Conservation (phyloP, 2,329 filamentous ascomycete species). For the Claviceps sp. region DNA sequence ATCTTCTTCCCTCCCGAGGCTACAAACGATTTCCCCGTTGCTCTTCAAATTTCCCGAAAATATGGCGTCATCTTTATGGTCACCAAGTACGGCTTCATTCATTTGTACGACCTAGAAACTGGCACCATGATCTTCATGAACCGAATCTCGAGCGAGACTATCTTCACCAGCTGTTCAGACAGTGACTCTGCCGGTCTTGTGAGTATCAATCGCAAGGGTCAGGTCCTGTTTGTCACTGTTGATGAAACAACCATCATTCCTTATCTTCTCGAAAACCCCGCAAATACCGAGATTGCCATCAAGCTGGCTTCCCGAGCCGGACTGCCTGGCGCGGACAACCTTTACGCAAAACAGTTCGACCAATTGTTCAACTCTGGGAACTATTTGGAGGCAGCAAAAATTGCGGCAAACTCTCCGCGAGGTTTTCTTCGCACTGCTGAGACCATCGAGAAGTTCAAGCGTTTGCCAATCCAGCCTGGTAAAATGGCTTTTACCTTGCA, state of each 20-base stretch:
- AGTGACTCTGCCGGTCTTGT: conserved; percentile 76
- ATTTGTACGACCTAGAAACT: conserved; percentile 94
- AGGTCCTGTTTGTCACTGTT: conserved; percentile 86
- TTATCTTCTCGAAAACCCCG: conserved; percentile 92
- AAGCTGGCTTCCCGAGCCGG: conserved; percentile 92
- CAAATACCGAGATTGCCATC: conserved; percentile 84
- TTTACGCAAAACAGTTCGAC: conserved; percentile 90
- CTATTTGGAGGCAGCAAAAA: conserved; percentile 82
- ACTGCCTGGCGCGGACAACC: conserved; percentile 82
- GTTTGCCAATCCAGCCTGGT: conserved; percentile 62
- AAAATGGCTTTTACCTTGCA: conserved; percentile 91
- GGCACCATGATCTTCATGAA: conserved; percentile 98
- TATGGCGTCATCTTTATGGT: conserved; percentile 96
- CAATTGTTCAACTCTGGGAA: conserved; percentile 67
- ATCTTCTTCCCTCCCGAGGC: conserved; percentile 96
- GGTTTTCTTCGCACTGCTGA: conserved; percentile 90
- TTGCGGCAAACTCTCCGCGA: conserved; percentile 89
- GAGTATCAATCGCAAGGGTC: conserved; percentile 93
- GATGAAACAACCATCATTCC: conserved; percentile 86
- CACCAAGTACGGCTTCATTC: conserved; percentile 98
- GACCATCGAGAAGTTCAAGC: conserved; percentile 94
- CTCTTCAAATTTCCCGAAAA: conserved; percentile 91
- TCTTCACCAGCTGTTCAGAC: conserved; percentile 87
- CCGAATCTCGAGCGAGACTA: conserved; percentile 96
- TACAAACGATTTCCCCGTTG: conserved; percentile 92